A percentile compares a stretch with the other conserved stretches of the same genome.
phyloP scores from a whole-genome alignment of 169 alveolate genomes.

The Eimeria nieschulzi region DNA sequence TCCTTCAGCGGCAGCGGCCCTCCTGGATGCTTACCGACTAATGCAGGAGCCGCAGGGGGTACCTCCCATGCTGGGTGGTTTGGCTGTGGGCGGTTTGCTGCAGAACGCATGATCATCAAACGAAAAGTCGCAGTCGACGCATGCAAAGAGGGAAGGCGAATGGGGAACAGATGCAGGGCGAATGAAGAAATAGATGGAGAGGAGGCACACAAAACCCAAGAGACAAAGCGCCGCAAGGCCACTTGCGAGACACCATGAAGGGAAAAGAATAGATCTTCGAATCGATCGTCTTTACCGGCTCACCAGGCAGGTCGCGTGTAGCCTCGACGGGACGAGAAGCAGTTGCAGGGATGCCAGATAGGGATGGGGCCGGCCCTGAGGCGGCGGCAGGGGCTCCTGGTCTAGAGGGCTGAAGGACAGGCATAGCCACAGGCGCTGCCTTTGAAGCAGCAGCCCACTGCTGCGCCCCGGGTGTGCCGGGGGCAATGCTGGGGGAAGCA shows the following conservation, averaged over 20 bases:
- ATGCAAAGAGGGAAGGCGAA: too few species aligned
- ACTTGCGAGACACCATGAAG: background rate
- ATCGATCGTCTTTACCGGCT: background rate
- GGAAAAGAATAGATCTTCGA: background rate
- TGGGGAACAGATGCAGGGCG: background rate
- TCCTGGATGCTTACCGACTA: background rate
- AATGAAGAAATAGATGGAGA: background rate
- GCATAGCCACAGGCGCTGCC: background rate
- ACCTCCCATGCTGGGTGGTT: constrained; percentile 6
- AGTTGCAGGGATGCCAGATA: background rate
- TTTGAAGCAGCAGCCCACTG: constrained; percentile 27
- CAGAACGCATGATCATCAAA: background rate
- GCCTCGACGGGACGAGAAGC: background rate
- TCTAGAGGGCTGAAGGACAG: background rate
- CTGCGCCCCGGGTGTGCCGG: background rate
- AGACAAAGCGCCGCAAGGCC: background rate
- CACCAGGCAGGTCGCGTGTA: background rate
- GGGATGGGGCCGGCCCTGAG: background rate
- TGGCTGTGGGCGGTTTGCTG: constrained; percentile 24
- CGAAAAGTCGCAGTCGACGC: background rate
- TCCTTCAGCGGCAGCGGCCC: background rate
- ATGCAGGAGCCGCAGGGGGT: constrained; percentile 4
- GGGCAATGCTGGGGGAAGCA: background rate
- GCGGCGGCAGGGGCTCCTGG: background rate
- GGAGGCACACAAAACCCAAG: background rate